A percentile compares a stretch with the other conserved stretches of the same genome.
phyloP scores from a whole-genome alignment of 2,329 filamentous ascomycete species.

The Myriosclerotinia scirpicola region DNA sequence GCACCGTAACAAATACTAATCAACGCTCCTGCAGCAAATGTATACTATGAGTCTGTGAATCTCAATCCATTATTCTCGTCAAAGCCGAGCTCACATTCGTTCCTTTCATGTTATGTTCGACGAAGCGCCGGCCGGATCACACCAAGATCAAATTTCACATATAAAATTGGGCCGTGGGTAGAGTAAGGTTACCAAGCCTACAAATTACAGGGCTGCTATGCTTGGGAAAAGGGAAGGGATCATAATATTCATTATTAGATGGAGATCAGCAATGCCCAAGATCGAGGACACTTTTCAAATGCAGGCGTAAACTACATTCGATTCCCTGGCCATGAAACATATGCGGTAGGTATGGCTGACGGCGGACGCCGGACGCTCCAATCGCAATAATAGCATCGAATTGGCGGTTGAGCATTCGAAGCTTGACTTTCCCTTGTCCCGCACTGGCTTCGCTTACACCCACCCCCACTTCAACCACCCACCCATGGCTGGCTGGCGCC shows the following conservation, averaged over 20 bases:
- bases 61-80: constrained; percentile 1
- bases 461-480: too few species aligned
- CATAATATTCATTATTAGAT: neutral
- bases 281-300: neutral
- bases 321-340: constrained; percentile 1
- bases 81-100: neutral
- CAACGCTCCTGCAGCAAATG: constrained; percentile 15
- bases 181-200: constrained; percentile 13
- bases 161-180: neutral
- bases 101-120: neutral
- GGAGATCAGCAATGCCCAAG: neutral
- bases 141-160: constrained; percentile 8
- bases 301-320: neutral
- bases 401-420: constrained; percentile 3
- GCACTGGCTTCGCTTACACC: neutral
- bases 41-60: neutral
- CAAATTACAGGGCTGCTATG: neutral
- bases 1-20: neutral
- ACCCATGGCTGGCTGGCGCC: constrained; percentile 3
- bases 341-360: constrained; percentile 11
- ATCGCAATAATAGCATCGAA: neutral
- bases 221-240: neutral
- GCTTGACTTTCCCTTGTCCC: constrained; percentile 13
- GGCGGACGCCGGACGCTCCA: neutral
- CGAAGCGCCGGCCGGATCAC: neutral